Percentiles rank a stretch among this genome's conserved stretches.
These are phyloP conservation scores for Colletotrichum aenigma DNA, from an alignment of 2,329 filamentous ascomycete genomes.

Conservation along the genomic window DNA sequence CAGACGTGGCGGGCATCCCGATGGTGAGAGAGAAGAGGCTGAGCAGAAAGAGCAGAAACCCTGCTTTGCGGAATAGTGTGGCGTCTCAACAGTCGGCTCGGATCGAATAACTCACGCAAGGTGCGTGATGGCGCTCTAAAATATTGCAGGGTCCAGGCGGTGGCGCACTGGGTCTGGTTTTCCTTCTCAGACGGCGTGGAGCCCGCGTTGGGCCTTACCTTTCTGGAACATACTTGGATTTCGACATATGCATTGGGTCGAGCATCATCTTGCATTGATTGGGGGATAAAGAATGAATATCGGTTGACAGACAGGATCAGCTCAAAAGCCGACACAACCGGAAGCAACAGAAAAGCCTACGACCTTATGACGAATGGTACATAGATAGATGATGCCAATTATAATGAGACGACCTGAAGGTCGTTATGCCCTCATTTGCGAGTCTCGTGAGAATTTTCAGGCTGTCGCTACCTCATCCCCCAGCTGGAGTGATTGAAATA, in stretches of 20 bases:
- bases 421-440: not conserved
- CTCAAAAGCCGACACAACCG: not conserved
- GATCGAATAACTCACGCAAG: not conserved
- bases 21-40: constrained; percentile 14
- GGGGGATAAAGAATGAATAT: not conserved
- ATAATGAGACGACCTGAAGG: not conserved
- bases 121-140: not conserved
- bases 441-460: not conserved
- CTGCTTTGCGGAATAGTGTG: constrained; percentile 6
- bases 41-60: not conserved
- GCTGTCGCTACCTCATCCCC: not conserved
- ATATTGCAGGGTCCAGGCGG: not conserved
- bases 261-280: constrained; percentile 7
- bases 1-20: not conserved
- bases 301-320: not conserved
- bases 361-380: constrained; percentile 9
- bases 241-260: constrained; percentile 5
- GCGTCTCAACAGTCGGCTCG: constrained; percentile 12
- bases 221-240: constrained; percentile 18
- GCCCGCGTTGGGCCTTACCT: not conserved
- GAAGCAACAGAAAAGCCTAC: not conserved
- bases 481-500: not conserved
- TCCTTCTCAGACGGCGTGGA: not conserved
- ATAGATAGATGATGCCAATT: constrained; percentile 4
- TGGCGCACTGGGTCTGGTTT: not conserved